phyloP scores from a whole-genome alignment of 805 yeast species.

The Metahyphopichia silvanorum region DNA sequence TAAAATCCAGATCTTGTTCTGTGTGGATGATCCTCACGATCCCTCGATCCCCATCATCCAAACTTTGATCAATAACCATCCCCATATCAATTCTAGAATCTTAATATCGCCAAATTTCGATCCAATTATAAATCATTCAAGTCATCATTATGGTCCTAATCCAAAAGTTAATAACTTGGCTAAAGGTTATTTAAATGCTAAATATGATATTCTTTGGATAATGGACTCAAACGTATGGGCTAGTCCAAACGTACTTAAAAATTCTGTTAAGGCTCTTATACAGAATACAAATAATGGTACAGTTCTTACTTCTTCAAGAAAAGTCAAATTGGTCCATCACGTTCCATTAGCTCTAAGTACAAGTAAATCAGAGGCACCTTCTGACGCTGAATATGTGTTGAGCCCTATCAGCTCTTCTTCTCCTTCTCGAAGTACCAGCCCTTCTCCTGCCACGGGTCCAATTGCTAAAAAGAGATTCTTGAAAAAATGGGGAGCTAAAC shows the following conservation, averaged over 20 bases:
- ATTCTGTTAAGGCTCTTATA: slow-evolving; percentile 56
- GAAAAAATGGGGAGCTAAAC: slow-evolving; percentile 52
- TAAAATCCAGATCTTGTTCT: slow-evolving; percentile 67
- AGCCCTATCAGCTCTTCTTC: slow-evolving; percentile 10
- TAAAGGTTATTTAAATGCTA: slow-evolving; percentile 71
- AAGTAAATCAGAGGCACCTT: slow-evolving; percentile 10
- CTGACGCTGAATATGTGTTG: slow-evolving; percentile 22
- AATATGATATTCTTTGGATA: slow-evolving; percentile 76
- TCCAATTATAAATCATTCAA: slow-evolving; percentile 19
- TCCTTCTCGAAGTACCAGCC: slow-evolving; percentile 1
- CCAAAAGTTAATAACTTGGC: slow-evolving; percentile 86
- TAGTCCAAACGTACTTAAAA: slow-evolving; percentile 54
- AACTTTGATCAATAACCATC: slow-evolving; percentile 48
- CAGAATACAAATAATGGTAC: slow-evolving; percentile 53
- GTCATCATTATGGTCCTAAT: slow-evolving; percentile 70
- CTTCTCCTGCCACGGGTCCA: background rate
- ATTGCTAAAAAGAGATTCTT: slow-evolving; percentile 9
- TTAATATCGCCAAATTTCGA: slow-evolving; percentile 34
- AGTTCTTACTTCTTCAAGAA: slow-evolving; percentile 23
- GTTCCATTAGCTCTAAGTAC: slow-evolving; percentile 63
- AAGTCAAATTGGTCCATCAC: slow-evolving; percentile 75
- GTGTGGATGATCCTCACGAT: slow-evolving; percentile 64
- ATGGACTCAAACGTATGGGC: slow-evolving; percentile 86
- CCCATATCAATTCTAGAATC: slow-evolving; percentile 55
- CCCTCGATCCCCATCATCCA: slow-evolving; percentile 60